Evolutionary conservation across 2,329 filamentous ascomycete genomes (phyloP), one percentile per base, ranked within the genome.

Genomic region (Talaromyces sp.): DNA sequence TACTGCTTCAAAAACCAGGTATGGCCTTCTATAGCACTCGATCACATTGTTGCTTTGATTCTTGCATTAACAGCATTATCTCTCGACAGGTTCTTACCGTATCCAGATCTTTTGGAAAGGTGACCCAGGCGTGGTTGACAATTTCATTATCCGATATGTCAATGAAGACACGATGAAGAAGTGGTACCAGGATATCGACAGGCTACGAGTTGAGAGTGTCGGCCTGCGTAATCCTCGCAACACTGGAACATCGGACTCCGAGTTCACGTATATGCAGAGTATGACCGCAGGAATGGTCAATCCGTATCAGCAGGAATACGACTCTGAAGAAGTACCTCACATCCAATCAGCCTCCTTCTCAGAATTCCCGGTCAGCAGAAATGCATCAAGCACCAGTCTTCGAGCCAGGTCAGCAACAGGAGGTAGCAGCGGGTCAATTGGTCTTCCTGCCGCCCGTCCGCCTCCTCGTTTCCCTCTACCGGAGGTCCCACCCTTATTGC

Each of bases 21-120:
- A 86, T 74, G 86, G 10, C 13, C 33, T 22, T 54, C 17, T 15
- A 19, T 6, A 54, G 50, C 50, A 56, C 11, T 33, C 33, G 33
- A 31, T 62, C 37, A 1, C 45, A 27, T 22, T n/a, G 19, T 31
- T 11, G 15, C 52, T 33, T 41, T 31, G 33, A 13, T 27, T 52
- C 1, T 49, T 63, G n/a, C 54, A 41, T 19, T 61, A 22, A 31
- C 35, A 58, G 13, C 10, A n/a, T 2, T 27, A 33, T 50, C 49
- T 52, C 41, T 19, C 10, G 60, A 11, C 72, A 95, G 93, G 92
- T 57, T 94, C 92, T 11, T 97, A 98, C 75, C 94, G 91, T 2
- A 91, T 97, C 67, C 94, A 98, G 75, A 98, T 99, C 64, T 97
- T 93, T 85, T 99, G 95, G 95, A 98, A 95, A 79, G 94, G 94